Percentiles rank a stretch among this genome's conserved stretches.
Conservation (phyloP, 1,284 basidiomycete genomes). For the Ceratobasidium sp. region DNA sequence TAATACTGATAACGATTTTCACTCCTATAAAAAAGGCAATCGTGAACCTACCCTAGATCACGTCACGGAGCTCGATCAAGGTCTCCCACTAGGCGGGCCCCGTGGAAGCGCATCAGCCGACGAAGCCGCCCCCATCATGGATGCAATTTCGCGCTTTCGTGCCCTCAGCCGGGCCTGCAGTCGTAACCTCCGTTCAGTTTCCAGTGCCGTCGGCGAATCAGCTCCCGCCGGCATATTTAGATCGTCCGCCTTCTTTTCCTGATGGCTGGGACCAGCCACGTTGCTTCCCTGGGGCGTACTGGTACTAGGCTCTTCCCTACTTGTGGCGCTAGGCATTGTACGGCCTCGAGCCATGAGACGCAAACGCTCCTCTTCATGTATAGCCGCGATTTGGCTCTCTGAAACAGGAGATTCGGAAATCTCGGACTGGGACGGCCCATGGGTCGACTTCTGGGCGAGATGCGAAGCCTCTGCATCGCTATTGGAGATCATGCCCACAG, state of each 20-base stretch:
- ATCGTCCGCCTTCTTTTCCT: not conserved
- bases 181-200: slow-evolving; percentile 15
- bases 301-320: not conserved
- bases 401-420: slow-evolving; percentile 15
- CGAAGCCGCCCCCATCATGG: slow-evolving; percentile 31
- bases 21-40: not conserved
- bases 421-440: slow-evolving; percentile 15
- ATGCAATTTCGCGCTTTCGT: slow-evolving; percentile 29
- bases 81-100: slow-evolving; percentile 3
- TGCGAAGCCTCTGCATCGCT: slow-evolving; percentile 12
- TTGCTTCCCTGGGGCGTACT: not conserved
- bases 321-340: slow-evolving; percentile 27
- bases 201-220: slow-evolving; percentile 13
- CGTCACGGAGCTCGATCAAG: slow-evolving; percentile 31
- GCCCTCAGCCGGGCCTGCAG: slow-evolving; percentile 25
- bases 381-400: not conserved
- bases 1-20: not conserved
- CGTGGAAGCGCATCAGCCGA: slow-evolving; percentile 27
- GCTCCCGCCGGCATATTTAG: slow-evolving; percentile 15
- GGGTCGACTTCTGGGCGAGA: slow-evolving; percentile 22
- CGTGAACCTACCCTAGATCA: not conserved
- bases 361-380: slow-evolving; percentile 2
- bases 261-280: not conserved
- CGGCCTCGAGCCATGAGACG: slow-evolving; percentile 17
- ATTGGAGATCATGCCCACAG: slow-evolving; percentile 14